A percentile compares a stretch with the other conserved stretches of the same genome.
Evolutionary conservation across 345 rosid species (phyloP).

Genomic region (Aquilaria sinensis): DNA sequence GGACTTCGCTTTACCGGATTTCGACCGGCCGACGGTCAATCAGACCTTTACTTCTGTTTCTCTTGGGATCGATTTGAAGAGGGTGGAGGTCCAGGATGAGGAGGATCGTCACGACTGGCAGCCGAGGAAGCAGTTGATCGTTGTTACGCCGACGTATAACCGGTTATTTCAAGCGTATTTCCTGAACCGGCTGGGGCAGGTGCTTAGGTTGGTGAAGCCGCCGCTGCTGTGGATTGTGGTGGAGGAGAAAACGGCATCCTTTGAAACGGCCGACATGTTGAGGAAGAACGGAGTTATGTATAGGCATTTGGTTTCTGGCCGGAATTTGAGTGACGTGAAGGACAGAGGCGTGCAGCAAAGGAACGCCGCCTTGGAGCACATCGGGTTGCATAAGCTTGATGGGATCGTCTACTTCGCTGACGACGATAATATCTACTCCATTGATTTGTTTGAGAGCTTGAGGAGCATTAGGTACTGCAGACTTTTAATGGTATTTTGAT

Average conservation of each 20-base stretch:
- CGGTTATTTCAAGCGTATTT: slow-evolving; percentile 75
- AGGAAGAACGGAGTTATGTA: slow-evolving; percentile 85
- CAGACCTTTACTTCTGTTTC: slow-evolving; percentile 11
- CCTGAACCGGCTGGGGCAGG: slow-evolving; percentile 70
- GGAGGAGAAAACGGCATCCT: slow-evolving; percentile 56
- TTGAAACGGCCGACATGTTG: slow-evolving; percentile 77
- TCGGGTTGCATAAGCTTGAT: slow-evolving; percentile 70
- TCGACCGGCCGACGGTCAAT: slow-evolving; percentile 46
- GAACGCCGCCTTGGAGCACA: slow-evolving; percentile 73
- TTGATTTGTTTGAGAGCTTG: slow-evolving; percentile 64
- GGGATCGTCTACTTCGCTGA: slow-evolving; percentile 87
- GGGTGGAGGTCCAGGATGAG: slow-evolving; percentile 5
- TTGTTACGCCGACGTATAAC: slow-evolving; percentile 81
- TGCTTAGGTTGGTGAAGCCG: slow-evolving; percentile 63
- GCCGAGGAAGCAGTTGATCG: slow-evolving; percentile 66
- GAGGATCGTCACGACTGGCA: slow-evolving; percentile 21
- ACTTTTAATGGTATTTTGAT: neutral
- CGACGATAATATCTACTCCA: slow-evolving; percentile 73
- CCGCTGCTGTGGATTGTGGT: slow-evolving; percentile 94
- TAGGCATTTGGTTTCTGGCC: slow-evolving; percentile 61
- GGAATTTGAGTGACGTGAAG: slow-evolving; percentile 47
- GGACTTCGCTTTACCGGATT: slow-evolving; percentile 55
- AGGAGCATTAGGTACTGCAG: slow-evolving; percentile 54
- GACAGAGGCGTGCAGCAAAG: slow-evolving; percentile 76
- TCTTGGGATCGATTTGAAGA: slow-evolving; percentile 16